These are phyloP conservation scores for Terana coerulea DNA, from an alignment of 768 basidiomycete genomes.

Conservation along the genomic window DNA sequence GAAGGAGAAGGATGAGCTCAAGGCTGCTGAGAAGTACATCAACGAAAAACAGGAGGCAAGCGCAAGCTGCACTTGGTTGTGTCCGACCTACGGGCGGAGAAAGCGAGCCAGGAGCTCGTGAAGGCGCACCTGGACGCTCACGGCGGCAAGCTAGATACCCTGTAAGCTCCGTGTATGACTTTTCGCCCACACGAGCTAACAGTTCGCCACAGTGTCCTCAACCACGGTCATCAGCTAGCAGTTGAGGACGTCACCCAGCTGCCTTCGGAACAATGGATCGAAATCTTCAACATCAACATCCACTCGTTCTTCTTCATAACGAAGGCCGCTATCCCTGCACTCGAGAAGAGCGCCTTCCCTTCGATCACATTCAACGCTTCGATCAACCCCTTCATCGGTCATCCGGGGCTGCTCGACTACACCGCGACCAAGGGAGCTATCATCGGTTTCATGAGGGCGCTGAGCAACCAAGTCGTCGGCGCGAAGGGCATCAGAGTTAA, in stretches of 20 bases:
- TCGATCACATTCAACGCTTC: slow-evolving; percentile 43
- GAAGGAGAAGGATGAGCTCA: slow-evolving; percentile 38
- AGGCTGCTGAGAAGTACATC: slow-evolving; percentile 34
- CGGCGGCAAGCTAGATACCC: slow-evolving; percentile 34
- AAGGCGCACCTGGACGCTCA: slow-evolving; percentile 33
- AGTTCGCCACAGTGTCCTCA: slow-evolving; percentile 30
- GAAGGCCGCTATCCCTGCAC: slow-evolving; percentile 43
- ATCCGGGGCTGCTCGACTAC: slow-evolving; percentile 49
- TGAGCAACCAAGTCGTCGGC: slow-evolving; percentile 49
- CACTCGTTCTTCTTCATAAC: slow-evolving; percentile 44
- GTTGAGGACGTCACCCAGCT: slow-evolving; percentile 34
- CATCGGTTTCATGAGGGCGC: slow-evolving; percentile 41
- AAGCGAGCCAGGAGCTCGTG: slow-evolving; percentile 34
- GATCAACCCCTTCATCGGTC: slow-evolving; percentile 42
- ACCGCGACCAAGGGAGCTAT: slow-evolving; percentile 54
- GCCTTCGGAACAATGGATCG: slow-evolving; percentile 39
- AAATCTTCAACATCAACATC: slow-evolving; percentile 36
- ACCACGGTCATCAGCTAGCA: slow-evolving; percentile 42
- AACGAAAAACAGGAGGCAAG: slow-evolving; percentile 34
- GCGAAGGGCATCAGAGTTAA: slow-evolving; percentile 41
- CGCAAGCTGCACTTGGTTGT: slow-evolving; percentile 34
- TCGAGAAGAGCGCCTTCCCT: slow-evolving; percentile 29
- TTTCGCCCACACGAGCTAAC: neutral
- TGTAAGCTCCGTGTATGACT: slow-evolving; percentile 26
- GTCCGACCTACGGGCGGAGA: slow-evolving; percentile 37